Conservation (phyloP, 257 asterid species). For the Nicotiana tomentosiformis region DNA sequence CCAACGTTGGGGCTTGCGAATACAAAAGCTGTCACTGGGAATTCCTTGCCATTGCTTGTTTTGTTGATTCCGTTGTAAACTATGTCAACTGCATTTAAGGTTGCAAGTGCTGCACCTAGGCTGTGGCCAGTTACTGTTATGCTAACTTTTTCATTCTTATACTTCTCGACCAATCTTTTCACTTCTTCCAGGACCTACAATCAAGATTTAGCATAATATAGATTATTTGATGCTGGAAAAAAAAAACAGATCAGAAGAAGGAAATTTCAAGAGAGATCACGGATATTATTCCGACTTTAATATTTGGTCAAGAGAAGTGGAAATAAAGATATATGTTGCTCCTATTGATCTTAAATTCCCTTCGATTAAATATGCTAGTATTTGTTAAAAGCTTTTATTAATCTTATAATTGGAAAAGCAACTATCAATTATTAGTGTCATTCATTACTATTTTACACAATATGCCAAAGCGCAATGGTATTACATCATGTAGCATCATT, state of each 20-base stretch:
- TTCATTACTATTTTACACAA: too few species aligned
- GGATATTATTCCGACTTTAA: background rate
- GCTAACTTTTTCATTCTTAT: constrained; percentile 60
- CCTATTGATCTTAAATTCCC: background rate
- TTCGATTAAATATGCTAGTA: background rate
- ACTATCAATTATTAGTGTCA: too few species aligned
- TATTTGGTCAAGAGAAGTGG: background rate
- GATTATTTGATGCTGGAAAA: background rate
- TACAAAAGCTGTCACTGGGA: constrained; percentile 56
- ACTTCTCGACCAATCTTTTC: constrained; percentile 45
- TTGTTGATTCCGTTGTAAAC: constrained; percentile 47
- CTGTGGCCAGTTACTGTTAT: constrained; percentile 83
- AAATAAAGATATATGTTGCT: background rate
- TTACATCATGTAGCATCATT: background rate
- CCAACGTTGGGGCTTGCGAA: constrained; percentile 75
- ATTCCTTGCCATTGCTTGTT: constrained; percentile 35
- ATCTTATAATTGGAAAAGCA: background rate
- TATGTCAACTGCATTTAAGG: constrained; percentile 63
- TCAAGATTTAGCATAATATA: background rate
- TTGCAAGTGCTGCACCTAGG: constrained; percentile 67
- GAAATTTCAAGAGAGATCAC: background rate
- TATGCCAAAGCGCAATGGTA: too few species aligned
- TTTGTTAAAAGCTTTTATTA: background rate
- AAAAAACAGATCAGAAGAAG: background rate
- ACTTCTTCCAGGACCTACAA: constrained; percentile 59